Conservation (phyloP, 2,329 filamentous ascomycete genomes). For the Karstenula rhodostoma region DNA sequence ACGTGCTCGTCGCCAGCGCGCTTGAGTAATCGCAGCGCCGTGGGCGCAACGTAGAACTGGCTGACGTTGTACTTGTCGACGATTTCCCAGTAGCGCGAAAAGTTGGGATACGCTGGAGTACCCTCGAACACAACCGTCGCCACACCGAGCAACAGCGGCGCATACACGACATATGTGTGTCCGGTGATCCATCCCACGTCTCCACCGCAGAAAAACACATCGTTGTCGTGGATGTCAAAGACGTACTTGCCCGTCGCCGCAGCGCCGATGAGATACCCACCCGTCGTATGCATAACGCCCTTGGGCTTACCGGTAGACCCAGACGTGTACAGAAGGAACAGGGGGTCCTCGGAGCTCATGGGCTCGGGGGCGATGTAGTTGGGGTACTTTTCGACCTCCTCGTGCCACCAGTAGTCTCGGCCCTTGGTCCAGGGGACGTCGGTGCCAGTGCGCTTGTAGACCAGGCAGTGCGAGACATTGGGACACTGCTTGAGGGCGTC, state of each 20-base stretch:
- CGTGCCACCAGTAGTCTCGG: slow-evolving; percentile 97
- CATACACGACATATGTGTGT: slow-evolving; percentile 98
- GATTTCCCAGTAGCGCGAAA: slow-evolving; percentile 98
- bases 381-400: slow-evolving; percentile 97
- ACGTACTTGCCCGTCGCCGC: slow-evolving; percentile 97
- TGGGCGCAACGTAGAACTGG: slow-evolving; percentile 98
- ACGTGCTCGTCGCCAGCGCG: slow-evolving; percentile 94
- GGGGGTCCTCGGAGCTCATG: slow-evolving; percentile 92
- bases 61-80: slow-evolving; percentile 94
- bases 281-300: slow-evolving; percentile 98
- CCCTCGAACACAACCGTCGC: slow-evolving; percentile 97
- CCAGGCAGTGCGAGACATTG: slow-evolving; percentile 82
- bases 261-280: slow-evolving; percentile 91
- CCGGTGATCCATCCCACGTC: slow-evolving; percentile 99
- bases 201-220: slow-evolving; percentile 96
- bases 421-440: slow-evolving; percentile 90
- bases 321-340: slow-evolving; percentile 97
- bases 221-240: slow-evolving; percentile 94
- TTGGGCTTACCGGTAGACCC: slow-evolving; percentile 98
- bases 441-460: slow-evolving; percentile 93
- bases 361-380: slow-evolving; percentile 87
- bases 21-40: slow-evolving; percentile 90
- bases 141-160: slow-evolving; percentile 89
- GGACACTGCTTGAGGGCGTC: slow-evolving; percentile 97
- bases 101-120: slow-evolving; percentile 95